Percentiles rank a stretch among this genome's conserved stretches.
Evolutionary conservation across 768 basidiomycete genomes (phyloP).

Genomic region (Strobilomyces echinocephalus): DNA sequence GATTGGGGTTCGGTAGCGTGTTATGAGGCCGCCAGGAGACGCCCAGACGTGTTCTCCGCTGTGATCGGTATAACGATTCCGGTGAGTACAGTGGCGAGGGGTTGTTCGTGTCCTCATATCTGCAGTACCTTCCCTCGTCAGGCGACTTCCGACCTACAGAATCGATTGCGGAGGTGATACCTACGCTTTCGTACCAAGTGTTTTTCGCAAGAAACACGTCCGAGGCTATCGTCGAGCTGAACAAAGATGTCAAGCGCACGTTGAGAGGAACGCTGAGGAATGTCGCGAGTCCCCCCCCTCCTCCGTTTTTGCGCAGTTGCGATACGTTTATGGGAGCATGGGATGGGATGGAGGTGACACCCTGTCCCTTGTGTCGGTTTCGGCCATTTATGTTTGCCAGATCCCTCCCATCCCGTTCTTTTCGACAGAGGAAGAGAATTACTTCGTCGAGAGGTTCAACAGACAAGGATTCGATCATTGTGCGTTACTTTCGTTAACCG

Average conservation of each 20-base stretch:
- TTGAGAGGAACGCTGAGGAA: conserved; percentile 54
- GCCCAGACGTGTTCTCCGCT: conserved; percentile 59
- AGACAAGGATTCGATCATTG: conserved; percentile 58
- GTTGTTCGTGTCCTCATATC: neutral
- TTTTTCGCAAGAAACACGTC: conserved; percentile 53
- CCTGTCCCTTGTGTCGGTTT: neutral
- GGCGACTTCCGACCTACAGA: conserved; percentile 46
- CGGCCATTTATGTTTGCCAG: conserved; percentile 27
- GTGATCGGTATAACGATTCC: conserved; percentile 59
- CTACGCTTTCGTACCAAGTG: conserved; percentile 57
- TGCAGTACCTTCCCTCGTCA: conserved; percentile 52
- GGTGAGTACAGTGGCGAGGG: conserved; percentile 33
- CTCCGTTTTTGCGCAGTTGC: conserved; percentile 45
- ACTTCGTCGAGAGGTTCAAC: conserved; percentile 59
- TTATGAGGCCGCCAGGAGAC: conserved; percentile 62
- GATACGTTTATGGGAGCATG: conserved; percentile 53
- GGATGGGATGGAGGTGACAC: conserved; percentile 28
- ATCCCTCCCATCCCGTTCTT: conserved; percentile 62
- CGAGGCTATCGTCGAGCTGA: conserved; percentile 48
- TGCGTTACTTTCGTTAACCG: conserved; percentile 30
- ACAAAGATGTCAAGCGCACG: conserved; percentile 51
- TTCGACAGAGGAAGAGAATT: conserved; percentile 58
- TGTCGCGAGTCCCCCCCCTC: conserved; percentile 52
- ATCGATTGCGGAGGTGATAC: conserved; percentile 37
- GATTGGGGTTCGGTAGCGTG: conserved; percentile 73